Percentiles rank a stretch among this genome's conserved stretches.
These are phyloP conservation scores for Fusarium udum DNA, from an alignment of 2,329 filamentous ascomycete species.

Conservation along the genomic window DNA sequence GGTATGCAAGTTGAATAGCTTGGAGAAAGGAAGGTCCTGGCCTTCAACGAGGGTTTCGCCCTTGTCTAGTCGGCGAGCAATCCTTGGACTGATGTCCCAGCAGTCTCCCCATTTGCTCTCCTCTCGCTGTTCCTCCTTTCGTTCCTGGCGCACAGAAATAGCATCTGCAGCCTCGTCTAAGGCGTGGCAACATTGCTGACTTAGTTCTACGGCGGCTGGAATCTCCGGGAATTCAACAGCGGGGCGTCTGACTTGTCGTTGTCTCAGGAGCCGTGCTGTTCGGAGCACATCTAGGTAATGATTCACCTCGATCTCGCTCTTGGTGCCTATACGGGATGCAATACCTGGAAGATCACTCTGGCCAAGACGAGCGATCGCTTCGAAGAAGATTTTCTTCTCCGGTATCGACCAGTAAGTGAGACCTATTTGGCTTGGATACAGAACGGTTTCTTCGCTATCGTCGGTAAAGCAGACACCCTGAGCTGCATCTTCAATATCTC, in stretches of 20 bases:
- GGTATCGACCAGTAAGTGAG: slow-evolving; percentile 72
- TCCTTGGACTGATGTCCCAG: slow-evolving; percentile 70
- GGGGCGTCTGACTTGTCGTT: slow-evolving; percentile 46
- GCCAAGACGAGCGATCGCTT: slow-evolving; percentile 70
- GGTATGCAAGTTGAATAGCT: slow-evolving; percentile 65
- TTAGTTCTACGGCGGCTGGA: slow-evolving; percentile 78
- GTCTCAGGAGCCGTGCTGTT: slow-evolving; percentile 55
- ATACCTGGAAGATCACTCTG: slow-evolving; percentile 70
- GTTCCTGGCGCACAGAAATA: slow-evolving; percentile 71
- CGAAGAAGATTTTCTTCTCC: slow-evolving; percentile 79
- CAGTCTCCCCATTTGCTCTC: slow-evolving; percentile 66
- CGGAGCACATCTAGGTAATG: slow-evolving; percentile 74
- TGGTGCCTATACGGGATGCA: slow-evolving; percentile 70
- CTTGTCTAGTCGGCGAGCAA: slow-evolving; percentile 47
- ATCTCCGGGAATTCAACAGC: slow-evolving; percentile 63
- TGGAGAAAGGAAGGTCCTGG: slow-evolving; percentile 57
- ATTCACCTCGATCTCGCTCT: slow-evolving; percentile 77
- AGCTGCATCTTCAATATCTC: slow-evolving; percentile 65
- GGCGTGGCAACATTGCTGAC: slow-evolving; percentile 68
- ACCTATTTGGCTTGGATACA: slow-evolving; percentile 68
- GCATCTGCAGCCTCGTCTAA: slow-evolving; percentile 76
- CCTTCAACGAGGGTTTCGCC: slow-evolving; percentile 29
- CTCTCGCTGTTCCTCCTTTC: slow-evolving; percentile 68
- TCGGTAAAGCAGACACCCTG: slow-evolving; percentile 47
- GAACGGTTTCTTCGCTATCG: slow-evolving; percentile 43